Base-by-base conservation (phyloP, 129 eudicot genomes). In the Artemisia tridentata region DNA sequence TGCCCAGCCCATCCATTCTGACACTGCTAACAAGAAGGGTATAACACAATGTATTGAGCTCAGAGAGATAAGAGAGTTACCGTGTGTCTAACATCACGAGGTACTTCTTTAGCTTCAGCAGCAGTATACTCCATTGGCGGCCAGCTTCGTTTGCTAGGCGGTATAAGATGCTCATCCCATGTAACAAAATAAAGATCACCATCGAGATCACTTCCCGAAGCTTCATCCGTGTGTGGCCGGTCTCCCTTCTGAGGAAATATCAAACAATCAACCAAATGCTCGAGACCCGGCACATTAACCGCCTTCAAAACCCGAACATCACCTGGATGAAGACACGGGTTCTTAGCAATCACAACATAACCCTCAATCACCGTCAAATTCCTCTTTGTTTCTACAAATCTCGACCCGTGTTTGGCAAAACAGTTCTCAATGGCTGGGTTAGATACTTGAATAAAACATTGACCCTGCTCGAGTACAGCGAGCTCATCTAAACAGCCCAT, bases 251-350 rank as follows among this genome's bases (percentile, higher is more conserved):
- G 91, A 47, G 96, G 96, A 63, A 88, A 85, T 14, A 88, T 82
- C 46, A 88, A 73, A 72, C 96, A 88, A 67, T 88, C 96, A 71
- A 69, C 76, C 15, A 85, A 83, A 83, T 88, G 88, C 27, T 80
- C 79, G 73, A 88, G 72, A 11, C 74, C 86, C 7, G 88, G 86
- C 5, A 60, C 80, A 83, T 88, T 84, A 3, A 88, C 86, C 5
- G 96, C 96, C 72, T 85, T 82, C 46, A 88, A 75, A 73, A 88
- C 78, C 62, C 95, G 21, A n/a, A 88, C 51, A 76, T 88, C 95
- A 57, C 95, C 95, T 3, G 95, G 95, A 78, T 88, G 95, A 65
- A 88, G 86, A 73, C 95, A 88, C 3, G 96, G 91, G 67, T 88
- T 88, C 77, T 88, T 85, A 0, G 86, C 96, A 7, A 88, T 72